These are phyloP conservation scores for Coprinellus micaceus DNA, from an alignment of 768 basidiomycete species.

Conservation along the genomic window DNA sequence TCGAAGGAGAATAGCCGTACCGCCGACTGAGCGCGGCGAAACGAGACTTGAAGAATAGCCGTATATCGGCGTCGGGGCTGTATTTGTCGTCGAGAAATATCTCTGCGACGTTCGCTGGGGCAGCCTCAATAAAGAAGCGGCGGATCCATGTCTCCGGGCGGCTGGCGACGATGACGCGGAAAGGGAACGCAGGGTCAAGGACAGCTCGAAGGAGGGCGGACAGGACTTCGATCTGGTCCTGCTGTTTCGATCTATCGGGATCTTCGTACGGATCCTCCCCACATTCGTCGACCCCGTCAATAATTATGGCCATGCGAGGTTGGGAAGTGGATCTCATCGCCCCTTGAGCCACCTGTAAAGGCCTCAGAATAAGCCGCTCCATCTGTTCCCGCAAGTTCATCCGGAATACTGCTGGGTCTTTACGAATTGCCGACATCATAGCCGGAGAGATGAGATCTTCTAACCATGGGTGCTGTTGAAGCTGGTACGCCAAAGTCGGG, in stretches of 20 bases:
- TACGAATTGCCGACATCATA: not conserved
- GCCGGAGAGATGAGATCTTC: not conserved
- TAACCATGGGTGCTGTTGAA: not conserved
- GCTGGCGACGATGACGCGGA: conserved; percentile 1
- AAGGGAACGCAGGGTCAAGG: not conserved
- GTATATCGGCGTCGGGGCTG: not conserved
- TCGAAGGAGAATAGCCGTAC: not conserved
- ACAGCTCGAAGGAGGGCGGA: not conserved
- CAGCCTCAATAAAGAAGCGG: not conserved
- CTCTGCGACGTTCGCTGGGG: not conserved
- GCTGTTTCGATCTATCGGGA: not conserved
- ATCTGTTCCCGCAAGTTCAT: not conserved
- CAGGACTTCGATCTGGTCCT: not conserved
- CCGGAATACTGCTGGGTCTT: not conserved
- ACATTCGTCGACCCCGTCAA: conserved; percentile 9
- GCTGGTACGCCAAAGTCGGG: conserved; percentile 5
- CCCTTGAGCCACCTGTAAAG: not conserved
- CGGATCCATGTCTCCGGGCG: conserved; percentile 1
- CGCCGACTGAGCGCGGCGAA: not conserved
- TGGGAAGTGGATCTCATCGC: too few relatives aligned
- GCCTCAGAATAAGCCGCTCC: not conserved
- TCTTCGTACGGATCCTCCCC: not conserved
- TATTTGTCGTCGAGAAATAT: not conserved
- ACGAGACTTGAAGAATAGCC: not conserved
- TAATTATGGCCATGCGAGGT: conserved; percentile 1